These are phyloP conservation scores for Coniochaeta ligniaria DNA, from an alignment of 2,329 filamentous ascomycete species.

Conservation along the genomic window DNA sequence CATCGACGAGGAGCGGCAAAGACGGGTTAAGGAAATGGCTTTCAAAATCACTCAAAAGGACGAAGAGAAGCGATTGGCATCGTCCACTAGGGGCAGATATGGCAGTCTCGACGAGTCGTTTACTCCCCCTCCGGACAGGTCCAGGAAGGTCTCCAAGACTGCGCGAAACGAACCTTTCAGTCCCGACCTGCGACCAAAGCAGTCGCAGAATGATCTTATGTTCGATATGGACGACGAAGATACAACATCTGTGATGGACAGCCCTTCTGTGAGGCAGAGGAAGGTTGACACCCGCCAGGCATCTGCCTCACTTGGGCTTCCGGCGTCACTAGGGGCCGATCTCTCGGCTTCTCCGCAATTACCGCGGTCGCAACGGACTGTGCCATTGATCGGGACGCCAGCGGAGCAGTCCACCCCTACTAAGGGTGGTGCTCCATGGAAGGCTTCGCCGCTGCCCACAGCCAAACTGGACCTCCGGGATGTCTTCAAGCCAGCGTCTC, in stretches of 20 bases:
- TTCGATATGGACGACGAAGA: slow-evolving; percentile 90
- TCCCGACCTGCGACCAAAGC: slow-evolving; percentile 61
- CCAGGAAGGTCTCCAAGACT: slow-evolving; percentile 37
- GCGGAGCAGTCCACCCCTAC: slow-evolving; percentile 4
- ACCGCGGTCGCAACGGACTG: neutral
- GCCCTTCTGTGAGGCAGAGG: neutral
- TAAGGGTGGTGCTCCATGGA: slow-evolving; percentile 39
- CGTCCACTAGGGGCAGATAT: slow-evolving; percentile 52
- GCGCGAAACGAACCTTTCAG: slow-evolving; percentile 51
- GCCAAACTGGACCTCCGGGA: slow-evolving; percentile 67
- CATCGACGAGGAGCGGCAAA: slow-evolving; percentile 61
- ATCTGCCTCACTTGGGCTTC: neutral
- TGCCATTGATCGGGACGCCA: neutral
- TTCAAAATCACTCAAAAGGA: slow-evolving; percentile 58
- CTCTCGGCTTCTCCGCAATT: neutral
- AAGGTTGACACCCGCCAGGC: neutral
- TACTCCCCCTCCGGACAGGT: slow-evolving; percentile 33
- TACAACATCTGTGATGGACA: neutral
- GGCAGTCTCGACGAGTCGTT: slow-evolving; percentile 59
- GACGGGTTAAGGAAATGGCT: slow-evolving; percentile 69
- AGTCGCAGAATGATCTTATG: slow-evolving; percentile 70
- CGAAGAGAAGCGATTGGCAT: slow-evolving; percentile 54
- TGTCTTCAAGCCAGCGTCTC: slow-evolving; percentile 58
- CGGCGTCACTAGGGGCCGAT: neutral
- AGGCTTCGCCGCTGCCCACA: slow-evolving; percentile 41